Evolutionary conservation across 257 asterid species (phyloP).

Genomic region (Nicotiana tabacum): DNA sequence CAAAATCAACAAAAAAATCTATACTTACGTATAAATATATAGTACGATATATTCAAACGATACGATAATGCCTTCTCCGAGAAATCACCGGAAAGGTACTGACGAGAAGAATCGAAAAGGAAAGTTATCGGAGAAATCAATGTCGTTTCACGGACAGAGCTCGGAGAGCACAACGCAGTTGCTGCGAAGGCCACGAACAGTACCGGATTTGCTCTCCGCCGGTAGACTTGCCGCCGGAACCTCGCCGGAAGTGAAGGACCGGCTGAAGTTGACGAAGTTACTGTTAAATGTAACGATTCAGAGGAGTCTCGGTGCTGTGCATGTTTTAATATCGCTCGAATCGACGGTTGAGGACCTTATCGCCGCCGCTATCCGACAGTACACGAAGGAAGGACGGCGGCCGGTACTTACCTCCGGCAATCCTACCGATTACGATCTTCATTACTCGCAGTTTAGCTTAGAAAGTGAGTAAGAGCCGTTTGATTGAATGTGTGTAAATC

Average conservation of each 20-base stretch:
- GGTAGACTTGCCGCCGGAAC: neutral
- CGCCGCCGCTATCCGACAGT: slow-evolving; percentile 58
- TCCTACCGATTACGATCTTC: slow-evolving; percentile 58
- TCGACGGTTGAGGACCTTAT: slow-evolving; percentile 72
- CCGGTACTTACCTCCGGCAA: slow-evolving; percentile 31
- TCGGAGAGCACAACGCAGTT: slow-evolving; percentile 9
- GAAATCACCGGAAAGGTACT: slow-evolving; percentile 39
- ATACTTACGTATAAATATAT: neutral
- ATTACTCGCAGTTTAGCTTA: slow-evolving; percentile 86
- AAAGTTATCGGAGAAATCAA: slow-evolving; percentile 47
- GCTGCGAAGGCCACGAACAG: slow-evolving; percentile 63
- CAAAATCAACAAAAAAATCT: neutral
- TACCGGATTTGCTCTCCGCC: slow-evolving; percentile 48
- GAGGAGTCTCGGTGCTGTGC: slow-evolving; percentile 80
- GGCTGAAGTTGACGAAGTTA: slow-evolving; percentile 55
- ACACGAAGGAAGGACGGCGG: slow-evolving; percentile 64
- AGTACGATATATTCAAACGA: no score
- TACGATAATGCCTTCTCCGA: slow-evolving; percentile 61
- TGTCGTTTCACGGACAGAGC: slow-evolving; percentile 48
- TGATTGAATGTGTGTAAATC: neutral
- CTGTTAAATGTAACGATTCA: slow-evolving; percentile 71
- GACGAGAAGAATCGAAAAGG: slow-evolving; percentile 56
- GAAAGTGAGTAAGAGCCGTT: slow-evolving; percentile 60
- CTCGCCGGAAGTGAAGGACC: slow-evolving; percentile 9
- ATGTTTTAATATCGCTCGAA: slow-evolving; percentile 60